Percentiles rank a stretch among this genome's conserved stretches.
These are phyloP conservation scores for Cephalotrichum gorgonifer DNA, from an alignment of 2,329 filamentous ascomycete species.

Conservation along the genomic window DNA sequence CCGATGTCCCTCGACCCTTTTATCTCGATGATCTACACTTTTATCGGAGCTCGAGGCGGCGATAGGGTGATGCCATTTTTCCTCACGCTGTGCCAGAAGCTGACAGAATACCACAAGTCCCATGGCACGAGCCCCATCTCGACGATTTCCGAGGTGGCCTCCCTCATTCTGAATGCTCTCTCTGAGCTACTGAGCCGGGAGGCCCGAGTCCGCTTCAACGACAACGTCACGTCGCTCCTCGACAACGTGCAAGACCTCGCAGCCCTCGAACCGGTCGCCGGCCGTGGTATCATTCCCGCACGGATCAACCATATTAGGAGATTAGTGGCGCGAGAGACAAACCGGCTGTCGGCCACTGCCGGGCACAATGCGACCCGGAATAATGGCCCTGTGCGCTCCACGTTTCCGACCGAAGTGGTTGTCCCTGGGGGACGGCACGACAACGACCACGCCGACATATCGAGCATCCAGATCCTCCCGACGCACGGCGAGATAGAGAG, in stretches of 20 bases:
- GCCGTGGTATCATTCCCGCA: too few species aligned
- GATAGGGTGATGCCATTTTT: conserved; percentile 15
- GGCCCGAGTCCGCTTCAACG: background rate
- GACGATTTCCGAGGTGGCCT: background rate
- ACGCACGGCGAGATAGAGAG: conserved; percentile 54
- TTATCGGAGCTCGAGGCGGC: conserved; percentile 19
- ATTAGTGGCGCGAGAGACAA: background rate
- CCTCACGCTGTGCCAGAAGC: background rate
- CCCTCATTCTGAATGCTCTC: background rate
- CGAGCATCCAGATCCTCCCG: conserved; percentile 52
- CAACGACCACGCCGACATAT: conserved; percentile 57
- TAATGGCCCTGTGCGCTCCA: too few species aligned
- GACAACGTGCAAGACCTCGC: background rate
- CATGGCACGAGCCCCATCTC: too few species aligned
- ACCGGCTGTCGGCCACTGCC: too few species aligned
- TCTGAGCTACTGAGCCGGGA: background rate
- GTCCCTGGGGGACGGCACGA: conserved; percentile 59
- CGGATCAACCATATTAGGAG: background rate
- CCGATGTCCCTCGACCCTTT: conserved; percentile 23
- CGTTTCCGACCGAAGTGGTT: background rate
- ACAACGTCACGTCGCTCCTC: background rate
- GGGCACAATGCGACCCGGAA: background rate
- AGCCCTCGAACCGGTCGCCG: too few species aligned
- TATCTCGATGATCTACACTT: conserved; percentile 19
- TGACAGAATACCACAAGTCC: background rate